Base-by-base conservation (phyloP, 2,329 filamentous ascomycete species). In the Davidsoniella neocaledoniae region DNA sequence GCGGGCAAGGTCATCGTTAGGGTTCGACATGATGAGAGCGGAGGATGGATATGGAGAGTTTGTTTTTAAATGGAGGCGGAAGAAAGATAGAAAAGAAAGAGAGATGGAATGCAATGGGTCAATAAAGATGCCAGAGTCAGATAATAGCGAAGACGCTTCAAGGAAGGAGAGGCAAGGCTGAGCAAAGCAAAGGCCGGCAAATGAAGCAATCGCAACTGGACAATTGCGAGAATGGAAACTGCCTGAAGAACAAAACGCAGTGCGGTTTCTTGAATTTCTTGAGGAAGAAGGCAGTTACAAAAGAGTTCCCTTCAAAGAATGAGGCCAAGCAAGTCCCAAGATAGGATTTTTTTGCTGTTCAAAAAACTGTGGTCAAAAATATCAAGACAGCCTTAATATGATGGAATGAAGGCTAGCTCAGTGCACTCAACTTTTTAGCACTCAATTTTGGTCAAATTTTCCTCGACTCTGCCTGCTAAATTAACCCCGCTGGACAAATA, bases 1-100 rank as follows among this genome's bases (percentile, higher is more conserved):
- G 60, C 81, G 79, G 61, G 88, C 85, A 61, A 94, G 86, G 85
- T 91, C 96, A 55, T 87, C 94, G 66, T 94, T 87, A 60, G 86
- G 83, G 65, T 88, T 80, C 59, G 88, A 83, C 87, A 94, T 94
- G 61, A 50, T 73, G 57, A 53, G 46, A 36, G 45, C n/a, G 39
- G 33, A 21, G 21, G 39, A 42, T 26, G 21, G 6, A 17, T 25
- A 29, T 4, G 5, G 23, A 12, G 4, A 9, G 29, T n/a, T 10
- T 17, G 25, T 38, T 21, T 21, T 37, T 12, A 12, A 14, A 36
- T 36, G 33, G 16, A 7, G 16, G 23, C 25, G 21, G 38, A 36
- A 21, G 10, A 14, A n/a, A 23, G 40, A 38, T 5, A 26, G 16
- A 17, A 29, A 36, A 26, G 26, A 45, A 26, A n/a, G 14, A 45